Evolutionary conservation across 2,329 filamentous ascomycete genomes (phyloP).

Genomic region (Periconia sp.): DNA sequence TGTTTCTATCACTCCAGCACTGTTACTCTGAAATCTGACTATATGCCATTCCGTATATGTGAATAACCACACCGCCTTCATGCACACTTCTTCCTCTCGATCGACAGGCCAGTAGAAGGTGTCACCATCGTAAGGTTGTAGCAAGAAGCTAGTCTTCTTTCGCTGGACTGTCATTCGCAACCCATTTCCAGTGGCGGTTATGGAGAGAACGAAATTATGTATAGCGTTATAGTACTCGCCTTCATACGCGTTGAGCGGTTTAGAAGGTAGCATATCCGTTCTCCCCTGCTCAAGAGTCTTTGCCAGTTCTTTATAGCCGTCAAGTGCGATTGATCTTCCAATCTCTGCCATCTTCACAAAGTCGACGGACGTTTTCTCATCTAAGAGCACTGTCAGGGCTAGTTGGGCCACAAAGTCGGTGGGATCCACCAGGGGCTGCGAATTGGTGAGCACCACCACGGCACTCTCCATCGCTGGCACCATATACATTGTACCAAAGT

Average conservation of each 20-base stretch:
- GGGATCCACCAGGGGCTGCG: conserved; percentile 11
- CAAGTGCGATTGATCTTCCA: conserved; percentile 1
- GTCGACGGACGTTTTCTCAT: conserved; percentile 1
- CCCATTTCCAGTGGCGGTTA: background rate
- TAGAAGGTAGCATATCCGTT: conserved; percentile 7
- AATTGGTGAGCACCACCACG: conserved; percentile 12
- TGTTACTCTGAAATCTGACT: conserved; percentile 8
- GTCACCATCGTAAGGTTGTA: conserved; percentile 11
- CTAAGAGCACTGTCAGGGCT: conserved; percentile 7
- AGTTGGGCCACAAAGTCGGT: conserved; percentile 13
- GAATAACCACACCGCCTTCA: conserved; percentile 11
- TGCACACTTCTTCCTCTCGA: conserved; percentile 8
- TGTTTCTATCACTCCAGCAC: conserved; percentile 6
- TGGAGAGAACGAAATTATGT: conserved; percentile 11
- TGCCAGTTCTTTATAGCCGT: conserved; percentile 4
- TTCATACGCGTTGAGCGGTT: conserved; percentile 8
- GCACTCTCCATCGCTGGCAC: conserved; percentile 10
- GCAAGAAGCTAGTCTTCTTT: conserved; percentile 3
- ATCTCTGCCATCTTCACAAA: conserved; percentile 9
- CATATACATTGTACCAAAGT: conserved; percentile 6
- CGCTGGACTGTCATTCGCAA: conserved; percentile 10
- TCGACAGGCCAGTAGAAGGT: conserved; percentile 11
- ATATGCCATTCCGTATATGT: conserved; percentile 15
- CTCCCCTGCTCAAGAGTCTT: conserved; percentile 4
- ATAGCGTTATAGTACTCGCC: conserved; percentile 14